Percentiles rank a stretch among this genome's conserved stretches.
Conservation (phyloP, 805 yeast genomes). For the Cyberlindnera maritima region DNA sequence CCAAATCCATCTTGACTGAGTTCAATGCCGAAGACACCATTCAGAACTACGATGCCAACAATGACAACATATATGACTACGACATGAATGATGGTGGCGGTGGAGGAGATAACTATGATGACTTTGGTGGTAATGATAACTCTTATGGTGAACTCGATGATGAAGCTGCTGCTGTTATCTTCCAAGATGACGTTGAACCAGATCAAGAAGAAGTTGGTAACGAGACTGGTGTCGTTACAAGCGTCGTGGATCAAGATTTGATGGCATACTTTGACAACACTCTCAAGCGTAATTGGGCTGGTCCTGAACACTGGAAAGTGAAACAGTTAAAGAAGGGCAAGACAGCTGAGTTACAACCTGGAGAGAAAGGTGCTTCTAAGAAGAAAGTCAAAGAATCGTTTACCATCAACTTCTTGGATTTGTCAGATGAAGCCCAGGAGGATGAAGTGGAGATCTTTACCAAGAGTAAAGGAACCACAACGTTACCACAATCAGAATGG, state of each 20-base stretch:
- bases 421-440: constrained; percentile 23
- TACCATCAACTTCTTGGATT: constrained; percentile 40
- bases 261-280: constrained; percentile 80
- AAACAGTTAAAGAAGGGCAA: constrained; percentile 43
- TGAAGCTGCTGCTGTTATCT: constrained; percentile 19
- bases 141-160: constrained; percentile 16
- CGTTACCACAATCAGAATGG: constrained; percentile 42
- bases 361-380: neutral
- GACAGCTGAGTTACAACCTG: neutral
- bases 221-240: constrained; percentile 18
- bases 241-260: constrained; percentile 53
- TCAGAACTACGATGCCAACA: neutral
- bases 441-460: constrained; percentile 42
- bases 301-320: constrained; percentile 92
- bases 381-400: constrained; percentile 33
- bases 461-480: constrained; percentile 24
- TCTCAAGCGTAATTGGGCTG: constrained; percentile 76
- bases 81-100: constrained; percentile 42
- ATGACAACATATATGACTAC: neutral
- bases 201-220: constrained; percentile 22
- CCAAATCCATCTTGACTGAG: constrained; percentile 25
- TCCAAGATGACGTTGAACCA: constrained; percentile 19
- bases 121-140: constrained; percentile 23
- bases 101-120: constrained; percentile 35
- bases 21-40: constrained; percentile 7